phyloP scores from a whole-genome alignment of 1,284 basidiomycete genomes.

The Melampsora larici-populina region DNA sequence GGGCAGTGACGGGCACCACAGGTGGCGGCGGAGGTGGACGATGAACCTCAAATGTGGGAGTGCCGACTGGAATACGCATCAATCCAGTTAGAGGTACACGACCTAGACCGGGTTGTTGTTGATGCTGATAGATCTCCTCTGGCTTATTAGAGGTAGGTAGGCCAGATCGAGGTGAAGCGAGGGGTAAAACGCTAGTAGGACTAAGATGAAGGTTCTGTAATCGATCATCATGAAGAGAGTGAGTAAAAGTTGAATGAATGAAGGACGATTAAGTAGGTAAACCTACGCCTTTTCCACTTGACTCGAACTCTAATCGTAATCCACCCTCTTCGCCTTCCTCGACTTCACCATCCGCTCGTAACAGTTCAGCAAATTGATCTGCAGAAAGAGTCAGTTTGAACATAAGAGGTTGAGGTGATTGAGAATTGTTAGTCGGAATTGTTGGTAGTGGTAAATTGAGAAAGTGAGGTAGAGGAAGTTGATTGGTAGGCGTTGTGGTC shows the following conservation, averaged over 20 bases:
- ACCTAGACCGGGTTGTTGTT: neutral
- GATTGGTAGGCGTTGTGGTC: neutral
- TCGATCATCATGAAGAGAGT: neutral
- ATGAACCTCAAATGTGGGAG: conserved; percentile 22
- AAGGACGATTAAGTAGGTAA: neutral
- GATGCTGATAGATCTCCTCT: conserved; percentile 40
- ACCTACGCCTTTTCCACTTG: too few species aligned
- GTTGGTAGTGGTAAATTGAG: conserved; percentile 35
- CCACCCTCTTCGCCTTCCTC: conserved; percentile 42
- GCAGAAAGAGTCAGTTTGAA: conserved; percentile 38
- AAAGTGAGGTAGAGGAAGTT: conserved; percentile 24
- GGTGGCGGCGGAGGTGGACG: conserved; percentile 5
- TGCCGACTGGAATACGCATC: conserved; percentile 27
- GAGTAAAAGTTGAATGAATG: neutral
- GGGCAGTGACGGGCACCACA: neutral
- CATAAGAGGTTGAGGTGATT: conserved; percentile 10
- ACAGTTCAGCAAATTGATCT: conserved; percentile 30
- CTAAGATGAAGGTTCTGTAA: conserved; percentile 26
- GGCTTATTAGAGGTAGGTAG: conserved; percentile 20
- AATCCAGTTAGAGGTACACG: conserved; percentile 18
- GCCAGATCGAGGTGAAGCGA: conserved; percentile 30
- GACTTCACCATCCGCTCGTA: conserved; percentile 30
- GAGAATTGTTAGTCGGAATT: neutral
- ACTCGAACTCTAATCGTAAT: conserved; percentile 32
- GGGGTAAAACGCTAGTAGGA: conserved; percentile 17